phyloP scores from a whole-genome alignment of 352 stramenopile genomes.

The Globisporangium viniferum region DNA sequence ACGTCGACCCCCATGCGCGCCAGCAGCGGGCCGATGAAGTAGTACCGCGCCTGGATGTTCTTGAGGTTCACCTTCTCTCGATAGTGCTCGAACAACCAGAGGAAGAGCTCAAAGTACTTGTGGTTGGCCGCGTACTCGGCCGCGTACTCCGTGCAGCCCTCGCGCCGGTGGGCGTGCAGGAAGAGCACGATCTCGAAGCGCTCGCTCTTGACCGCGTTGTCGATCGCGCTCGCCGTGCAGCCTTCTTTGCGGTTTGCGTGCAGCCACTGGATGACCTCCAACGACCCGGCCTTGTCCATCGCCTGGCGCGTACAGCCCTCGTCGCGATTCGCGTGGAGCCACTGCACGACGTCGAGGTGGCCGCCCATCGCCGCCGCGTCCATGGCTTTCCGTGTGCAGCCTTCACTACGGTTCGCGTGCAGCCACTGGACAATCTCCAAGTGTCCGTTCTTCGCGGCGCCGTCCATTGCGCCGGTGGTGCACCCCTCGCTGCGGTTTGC shows the following conservation, averaged over 20 bases:
- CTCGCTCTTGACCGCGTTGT: conserved; percentile 13
- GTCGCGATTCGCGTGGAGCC: conserved; percentile 26
- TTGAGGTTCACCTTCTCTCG: conserved; percentile 12
- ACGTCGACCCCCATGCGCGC: conserved; percentile 1
- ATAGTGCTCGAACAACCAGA: conserved; percentile 12
- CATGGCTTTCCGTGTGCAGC: conserved; percentile 13
- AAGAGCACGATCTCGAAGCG: conserved; percentile 12
- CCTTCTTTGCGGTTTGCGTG: conserved; percentile 18
- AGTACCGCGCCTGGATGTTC: conserved; percentile 18
- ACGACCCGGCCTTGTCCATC: conserved; percentile 13
- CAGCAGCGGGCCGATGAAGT: conserved; percentile 11
- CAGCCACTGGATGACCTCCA: conserved; percentile 17
- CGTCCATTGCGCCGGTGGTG: conserved; percentile 17
- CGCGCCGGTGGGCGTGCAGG: conserved; percentile 4
- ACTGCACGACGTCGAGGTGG: conserved; percentile 26
- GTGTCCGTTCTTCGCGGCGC: conserved; percentile 9
- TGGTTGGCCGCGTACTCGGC: conserved; percentile 14
- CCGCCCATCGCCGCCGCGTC: conserved; percentile 20
- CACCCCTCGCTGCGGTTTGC: conserved; percentile 14
- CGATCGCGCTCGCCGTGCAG: conserved; percentile 14
- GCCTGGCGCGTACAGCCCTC: conserved; percentile 24
- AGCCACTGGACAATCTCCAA: conserved; percentile 11
- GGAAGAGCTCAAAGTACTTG: conserved; percentile 16
- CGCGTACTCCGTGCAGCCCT: conserved; percentile 13
- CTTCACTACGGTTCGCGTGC: conserved; percentile 3